phyloP scores from a whole-genome alignment of 257 asterid species.

The Marsdenia floribunda region DNA sequence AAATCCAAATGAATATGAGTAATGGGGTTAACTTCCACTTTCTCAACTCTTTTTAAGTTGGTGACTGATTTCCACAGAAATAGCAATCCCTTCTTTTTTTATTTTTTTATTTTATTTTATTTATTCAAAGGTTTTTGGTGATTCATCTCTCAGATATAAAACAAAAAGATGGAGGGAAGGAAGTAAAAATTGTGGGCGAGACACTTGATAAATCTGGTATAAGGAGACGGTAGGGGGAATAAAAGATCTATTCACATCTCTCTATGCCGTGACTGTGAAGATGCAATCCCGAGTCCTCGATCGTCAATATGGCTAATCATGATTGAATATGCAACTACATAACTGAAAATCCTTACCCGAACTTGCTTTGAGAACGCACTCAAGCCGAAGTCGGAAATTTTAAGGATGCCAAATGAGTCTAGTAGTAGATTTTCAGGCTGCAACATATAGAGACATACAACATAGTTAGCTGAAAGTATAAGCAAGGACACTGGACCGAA shows the following conservation, averaged over 20 bases:
- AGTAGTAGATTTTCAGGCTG: constrained; percentile 88
- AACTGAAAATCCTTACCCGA: constrained; percentile 36
- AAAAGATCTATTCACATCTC: not conserved
- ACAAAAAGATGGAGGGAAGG: not conserved
- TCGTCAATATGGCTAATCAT: not conserved
- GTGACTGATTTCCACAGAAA: not conserved
- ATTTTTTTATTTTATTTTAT: no score
- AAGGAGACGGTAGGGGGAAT: not conserved
- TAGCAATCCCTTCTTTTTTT: not conserved
- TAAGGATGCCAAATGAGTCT: constrained; percentile 55
- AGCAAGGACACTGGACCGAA: not conserved
- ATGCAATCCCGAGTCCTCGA: not conserved
- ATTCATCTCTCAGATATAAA: not conserved
- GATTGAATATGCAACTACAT: not conserved
- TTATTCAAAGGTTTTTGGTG: not conserved
- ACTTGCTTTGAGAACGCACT: constrained; percentile 77
- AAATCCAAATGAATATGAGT: not conserved
- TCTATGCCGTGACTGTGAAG: not conserved
- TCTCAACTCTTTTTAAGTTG: not conserved
- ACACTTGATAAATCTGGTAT: not conserved
- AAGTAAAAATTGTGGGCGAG: not conserved
- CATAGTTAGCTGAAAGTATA: constrained; percentile 10
- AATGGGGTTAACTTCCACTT: not conserved
- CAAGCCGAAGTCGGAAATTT: constrained; percentile 80
- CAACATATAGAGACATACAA: constrained; percentile 17